Conservation (phyloP, 306 rosid species). For the Chamaecrista fasciculata region DNA sequence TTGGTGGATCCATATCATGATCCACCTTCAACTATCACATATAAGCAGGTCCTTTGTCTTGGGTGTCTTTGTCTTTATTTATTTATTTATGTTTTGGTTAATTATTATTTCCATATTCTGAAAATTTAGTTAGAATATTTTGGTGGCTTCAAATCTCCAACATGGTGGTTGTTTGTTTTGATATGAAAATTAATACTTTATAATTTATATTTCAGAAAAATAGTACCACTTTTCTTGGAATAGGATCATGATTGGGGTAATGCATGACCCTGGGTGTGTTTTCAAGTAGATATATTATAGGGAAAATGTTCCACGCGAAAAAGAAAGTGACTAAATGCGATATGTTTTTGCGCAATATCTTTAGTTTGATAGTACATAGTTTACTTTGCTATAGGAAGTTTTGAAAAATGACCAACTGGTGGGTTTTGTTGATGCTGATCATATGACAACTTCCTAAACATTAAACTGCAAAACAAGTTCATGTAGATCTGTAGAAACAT, state of each 20-base stretch:
- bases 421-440: slow-evolving; percentile 16
- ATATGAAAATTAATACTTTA: background rate
- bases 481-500: background rate
- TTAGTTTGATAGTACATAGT: too few species aligned
- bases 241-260: slow-evolving; percentile 21
- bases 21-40: slow-evolving; percentile 82
- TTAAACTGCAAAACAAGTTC: background rate
- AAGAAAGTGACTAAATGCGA: background rate
- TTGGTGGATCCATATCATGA: slow-evolving; percentile 77
- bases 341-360: too few species aligned
- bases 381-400: too few species aligned
- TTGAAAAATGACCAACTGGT: slow-evolving; percentile 16
- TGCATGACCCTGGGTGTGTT: too few species aligned
- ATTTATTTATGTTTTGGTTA: background rate
- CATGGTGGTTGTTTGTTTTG: background rate
- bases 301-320: too few species aligned
- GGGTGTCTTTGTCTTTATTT: background rate
- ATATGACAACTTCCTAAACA: slow-evolving; percentile 3
- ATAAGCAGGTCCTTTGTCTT: slow-evolving; percentile 41
- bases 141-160: background rate
- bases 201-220: background rate
- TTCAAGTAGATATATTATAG: too few species aligned
- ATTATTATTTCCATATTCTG: slow-evolving; percentile 4
- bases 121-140: slow-evolving; percentile 12
- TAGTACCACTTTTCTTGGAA: background rate